Evolutionary conservation across 495 filamentous ascomycete species (phyloP).

Genomic region (Antarctomyces pellizariae): DNA sequence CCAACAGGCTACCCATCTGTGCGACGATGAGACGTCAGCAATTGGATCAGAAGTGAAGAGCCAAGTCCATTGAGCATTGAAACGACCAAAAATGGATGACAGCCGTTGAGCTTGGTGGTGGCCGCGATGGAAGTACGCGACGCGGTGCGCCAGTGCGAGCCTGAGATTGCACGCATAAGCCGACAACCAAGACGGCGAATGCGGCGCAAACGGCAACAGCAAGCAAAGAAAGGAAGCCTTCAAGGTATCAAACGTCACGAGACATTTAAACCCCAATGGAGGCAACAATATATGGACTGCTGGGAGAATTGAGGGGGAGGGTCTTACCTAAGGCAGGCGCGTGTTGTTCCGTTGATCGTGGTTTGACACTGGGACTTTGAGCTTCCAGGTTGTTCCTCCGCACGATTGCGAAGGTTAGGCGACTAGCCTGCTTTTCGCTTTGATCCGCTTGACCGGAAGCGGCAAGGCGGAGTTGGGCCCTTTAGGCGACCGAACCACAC

Average conservation of each 20-base stretch:
- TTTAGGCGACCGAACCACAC: too few species aligned
- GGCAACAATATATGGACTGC: constrained; percentile 7
- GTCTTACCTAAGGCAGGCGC: constrained; percentile 11
- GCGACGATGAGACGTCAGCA: constrained; percentile 24
- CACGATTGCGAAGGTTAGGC: too few species aligned
- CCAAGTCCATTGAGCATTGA: constrained; percentile 7
- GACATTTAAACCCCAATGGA: constrained; percentile 7
- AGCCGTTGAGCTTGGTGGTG: constrained; percentile 1
- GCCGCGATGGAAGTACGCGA: constrained; percentile 11
- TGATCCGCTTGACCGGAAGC: too few species aligned
- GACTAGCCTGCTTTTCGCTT: too few species aligned
- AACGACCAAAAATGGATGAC: constrained; percentile 9
- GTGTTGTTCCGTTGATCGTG: constrained; percentile 2
- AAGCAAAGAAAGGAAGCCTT: constrained; percentile 3
- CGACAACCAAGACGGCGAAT: background rate
- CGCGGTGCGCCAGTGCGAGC: too few species aligned
- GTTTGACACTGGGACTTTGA: constrained; percentile 1
- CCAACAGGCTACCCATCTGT: constrained; percentile 34
- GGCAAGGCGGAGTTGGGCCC: too few species aligned
- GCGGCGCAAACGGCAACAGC: constrained; percentile 1
- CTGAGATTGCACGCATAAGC: too few species aligned
- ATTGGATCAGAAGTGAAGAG: constrained; percentile 13
- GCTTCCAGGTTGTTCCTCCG: too few species aligned
- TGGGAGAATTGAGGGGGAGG: too few species aligned
- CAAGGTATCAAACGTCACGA: constrained; percentile 10